Evolutionary conservation across 2,329 filamentous ascomycete species (phyloP), one percentile per base, ranked within the genome.

Genomic region (Hymenoscyphus albidus): DNA sequence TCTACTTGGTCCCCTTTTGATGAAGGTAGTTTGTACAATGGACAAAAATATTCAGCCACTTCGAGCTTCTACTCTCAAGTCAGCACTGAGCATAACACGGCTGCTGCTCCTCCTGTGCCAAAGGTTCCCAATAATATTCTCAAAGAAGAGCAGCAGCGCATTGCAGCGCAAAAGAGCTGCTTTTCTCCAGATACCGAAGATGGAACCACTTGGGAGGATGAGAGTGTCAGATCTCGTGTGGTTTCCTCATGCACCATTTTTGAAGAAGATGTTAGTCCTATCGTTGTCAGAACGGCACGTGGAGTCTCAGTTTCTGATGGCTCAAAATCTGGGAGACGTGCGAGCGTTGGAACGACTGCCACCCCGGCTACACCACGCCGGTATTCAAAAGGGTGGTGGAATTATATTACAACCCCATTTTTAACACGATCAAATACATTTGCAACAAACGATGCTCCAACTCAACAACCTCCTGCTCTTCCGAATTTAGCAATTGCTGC

Each of bases 341-440:
- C 67, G 57, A 75, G 73, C 57, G 64, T 72, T 7, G 73, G 69
- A 61, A 74, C 72, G 56, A 60, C 71, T 62, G 70, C 67, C 22
- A 73, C 71, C 42, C 64, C 73, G 55, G 62, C 70, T 60, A 70
- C 67, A 22, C 72, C 70, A 51, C 64, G 80, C 54, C 82, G 84
- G 12, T 82, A 81, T 63, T 88, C 88, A 32, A 81, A 82, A 65
- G 90, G 90, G 22, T 93, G 90, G 89, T 93, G 90, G 90, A 90
- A 91, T 71, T 82, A 90, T 69, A 85, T 93, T 63, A 88, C 84
- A 7, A 90, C 89, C 0, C 90, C 90, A 0, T 92, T 92, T 71
- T 61, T 76, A n/a, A 73, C 74, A 27, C 68, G 72, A 57, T 74
- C 74, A 14, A 76, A 75, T 55, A 76, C 74, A 0, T 70, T 77